phyloP scores from a whole-genome alignment of 805 yeast species.

The Candida palmyrensis region DNA sequence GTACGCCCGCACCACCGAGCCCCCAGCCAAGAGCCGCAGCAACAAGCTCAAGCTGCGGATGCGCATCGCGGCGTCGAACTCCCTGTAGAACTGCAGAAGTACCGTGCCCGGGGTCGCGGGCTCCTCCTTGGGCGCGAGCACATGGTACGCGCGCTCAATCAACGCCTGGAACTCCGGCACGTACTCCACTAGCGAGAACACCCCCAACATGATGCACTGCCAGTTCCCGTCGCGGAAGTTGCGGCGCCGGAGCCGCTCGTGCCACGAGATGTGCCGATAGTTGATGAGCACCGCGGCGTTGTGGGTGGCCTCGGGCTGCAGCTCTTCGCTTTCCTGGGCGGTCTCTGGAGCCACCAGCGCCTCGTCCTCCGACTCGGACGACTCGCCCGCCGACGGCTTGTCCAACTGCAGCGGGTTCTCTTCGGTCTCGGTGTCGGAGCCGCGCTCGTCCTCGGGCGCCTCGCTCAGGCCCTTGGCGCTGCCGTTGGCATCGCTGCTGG shows the following conservation, averaged over 20 bases:
- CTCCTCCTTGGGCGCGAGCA: slow-evolving; percentile 52
- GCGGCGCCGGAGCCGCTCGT: slow-evolving; percentile 67
- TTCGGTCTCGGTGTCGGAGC: slow-evolving; percentile 18
- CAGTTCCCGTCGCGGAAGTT: slow-evolving; percentile 81
- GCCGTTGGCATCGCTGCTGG: slow-evolving; percentile 9
- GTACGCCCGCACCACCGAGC: slow-evolving; percentile 53
- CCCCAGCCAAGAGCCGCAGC: slow-evolving; percentile 55
- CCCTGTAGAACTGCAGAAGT: slow-evolving; percentile 48
- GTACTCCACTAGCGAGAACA: slow-evolving; percentile 56
- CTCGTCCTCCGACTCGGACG: slow-evolving; percentile 7
- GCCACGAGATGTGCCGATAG: slow-evolving; percentile 65
- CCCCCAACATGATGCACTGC: slow-evolving; percentile 73
- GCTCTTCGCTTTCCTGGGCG: slow-evolving; percentile 21
- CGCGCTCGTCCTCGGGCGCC: slow-evolving; percentile 20
- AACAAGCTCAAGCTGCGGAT: slow-evolving; percentile 56
- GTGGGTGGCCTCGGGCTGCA: slow-evolving; percentile 28
- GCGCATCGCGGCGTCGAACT: slow-evolving; percentile 49
- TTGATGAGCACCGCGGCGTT: slow-evolving; percentile 48
- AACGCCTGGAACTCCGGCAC: slow-evolving; percentile 48
- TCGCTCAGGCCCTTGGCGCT: slow-evolving; percentile 12
- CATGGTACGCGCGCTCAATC: slow-evolving; percentile 46
- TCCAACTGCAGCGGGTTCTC: slow-evolving; percentile 10
- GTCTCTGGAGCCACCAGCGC: slow-evolving; percentile 9
- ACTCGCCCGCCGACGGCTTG: slow-evolving; percentile 5
- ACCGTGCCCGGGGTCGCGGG: slow-evolving; percentile 48